Conservation (phyloP, 352 stramenopile genomes). For the Phytopythium litorale region DNA sequence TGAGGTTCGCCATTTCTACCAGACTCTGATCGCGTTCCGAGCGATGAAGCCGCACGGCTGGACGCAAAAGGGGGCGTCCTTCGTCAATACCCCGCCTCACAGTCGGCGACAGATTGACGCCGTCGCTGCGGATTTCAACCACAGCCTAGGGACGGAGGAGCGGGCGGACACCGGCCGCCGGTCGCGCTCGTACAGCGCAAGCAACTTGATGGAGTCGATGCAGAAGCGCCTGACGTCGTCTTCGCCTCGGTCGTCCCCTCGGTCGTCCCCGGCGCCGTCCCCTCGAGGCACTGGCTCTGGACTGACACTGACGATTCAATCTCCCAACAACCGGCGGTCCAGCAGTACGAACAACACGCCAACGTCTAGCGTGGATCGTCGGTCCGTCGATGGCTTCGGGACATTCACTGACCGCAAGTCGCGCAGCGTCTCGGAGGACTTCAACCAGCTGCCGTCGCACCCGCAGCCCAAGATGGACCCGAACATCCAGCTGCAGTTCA, state of each 20-base stretch:
- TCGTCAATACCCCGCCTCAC: slow-evolving; percentile 85
- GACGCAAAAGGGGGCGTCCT: slow-evolving; percentile 81
- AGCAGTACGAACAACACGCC: slow-evolving; percentile 63
- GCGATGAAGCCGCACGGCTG: slow-evolving; percentile 85
- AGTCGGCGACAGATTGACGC: slow-evolving; percentile 85
- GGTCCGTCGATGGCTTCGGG: slow-evolving; percentile 34
- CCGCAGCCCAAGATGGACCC: slow-evolving; percentile 80
- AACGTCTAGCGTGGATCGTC: slow-evolving; percentile 26
- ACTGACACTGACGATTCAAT: slow-evolving; percentile 75
- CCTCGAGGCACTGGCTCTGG: slow-evolving; percentile 33
- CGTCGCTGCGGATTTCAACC: slow-evolving; percentile 84
- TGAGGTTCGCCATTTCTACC: slow-evolving; percentile 85
- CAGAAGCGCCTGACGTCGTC: slow-evolving; percentile 74
- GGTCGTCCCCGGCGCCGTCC: slow-evolving; percentile 55
- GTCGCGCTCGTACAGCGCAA: slow-evolving; percentile 77
- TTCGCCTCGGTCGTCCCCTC: slow-evolving; percentile 61
- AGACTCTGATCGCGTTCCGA: slow-evolving; percentile 81
- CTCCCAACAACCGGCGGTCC: slow-evolving; percentile 59
- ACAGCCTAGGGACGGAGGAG: slow-evolving; percentile 69
- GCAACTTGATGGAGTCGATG: slow-evolving; percentile 80
- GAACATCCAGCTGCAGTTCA: slow-evolving; percentile 81
- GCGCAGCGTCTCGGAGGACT: slow-evolving; percentile 79
- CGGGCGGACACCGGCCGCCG: slow-evolving; percentile 43
- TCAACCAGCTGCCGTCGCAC: slow-evolving; percentile 48
- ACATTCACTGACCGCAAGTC: slow-evolving; percentile 49